Percentiles rank a stretch among this genome's conserved stretches.
Evolutionary conservation across 2,329 filamentous ascomycete genomes (phyloP).

Genomic region (Talaromyces sp.): DNA sequence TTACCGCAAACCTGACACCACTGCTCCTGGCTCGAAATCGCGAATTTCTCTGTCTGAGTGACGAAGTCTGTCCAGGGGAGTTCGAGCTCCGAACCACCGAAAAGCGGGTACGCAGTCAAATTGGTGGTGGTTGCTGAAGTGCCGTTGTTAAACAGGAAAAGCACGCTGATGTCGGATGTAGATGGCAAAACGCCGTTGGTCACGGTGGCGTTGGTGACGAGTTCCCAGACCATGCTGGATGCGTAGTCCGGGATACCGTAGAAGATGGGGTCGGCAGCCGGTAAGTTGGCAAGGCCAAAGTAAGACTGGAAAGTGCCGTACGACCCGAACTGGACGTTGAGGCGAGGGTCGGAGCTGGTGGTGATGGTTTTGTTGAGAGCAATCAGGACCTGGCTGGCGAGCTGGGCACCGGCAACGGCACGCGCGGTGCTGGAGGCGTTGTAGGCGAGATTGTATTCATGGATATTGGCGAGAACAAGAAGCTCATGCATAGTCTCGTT

Average conservation of each 20-base stretch:
- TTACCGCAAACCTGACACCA: conserved; percentile 80
- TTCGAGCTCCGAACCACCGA: conserved; percentile 55
- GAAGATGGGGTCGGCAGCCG: conserved; percentile 60
- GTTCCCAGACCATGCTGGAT: conserved; percentile 76
- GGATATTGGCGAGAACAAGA: conserved; percentile 69
- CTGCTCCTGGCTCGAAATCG: conserved; percentile 60
- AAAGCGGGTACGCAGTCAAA: conserved; percentile 59
- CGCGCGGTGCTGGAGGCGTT: conserved; percentile 57
- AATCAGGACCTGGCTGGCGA: conserved; percentile 63
- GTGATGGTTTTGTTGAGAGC: conserved; percentile 44
- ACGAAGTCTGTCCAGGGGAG: conserved; percentile 71
- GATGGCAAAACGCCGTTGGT: conserved; percentile 39
- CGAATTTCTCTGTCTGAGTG: conserved; percentile 62
- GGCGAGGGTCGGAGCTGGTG: conserved; percentile 35
- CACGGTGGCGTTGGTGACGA: conserved; percentile 49
- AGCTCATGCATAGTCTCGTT: conserved; percentile 61
- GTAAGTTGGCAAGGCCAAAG: conserved; percentile 59
- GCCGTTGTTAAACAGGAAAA: conserved; percentile 64
- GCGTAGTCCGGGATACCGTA: conserved; percentile 80
- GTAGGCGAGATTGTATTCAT: conserved; percentile 82
- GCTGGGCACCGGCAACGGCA: conserved; percentile 57
- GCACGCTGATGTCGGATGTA: conserved; percentile 54
- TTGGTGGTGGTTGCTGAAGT: conserved; percentile 48
- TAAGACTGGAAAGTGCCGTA: conserved; percentile 62
- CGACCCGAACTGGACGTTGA: conserved; percentile 60